phyloP scores from a whole-genome alignment of 2,329 filamentous ascomycete species.

The Calonectria pauciramosa region DNA sequence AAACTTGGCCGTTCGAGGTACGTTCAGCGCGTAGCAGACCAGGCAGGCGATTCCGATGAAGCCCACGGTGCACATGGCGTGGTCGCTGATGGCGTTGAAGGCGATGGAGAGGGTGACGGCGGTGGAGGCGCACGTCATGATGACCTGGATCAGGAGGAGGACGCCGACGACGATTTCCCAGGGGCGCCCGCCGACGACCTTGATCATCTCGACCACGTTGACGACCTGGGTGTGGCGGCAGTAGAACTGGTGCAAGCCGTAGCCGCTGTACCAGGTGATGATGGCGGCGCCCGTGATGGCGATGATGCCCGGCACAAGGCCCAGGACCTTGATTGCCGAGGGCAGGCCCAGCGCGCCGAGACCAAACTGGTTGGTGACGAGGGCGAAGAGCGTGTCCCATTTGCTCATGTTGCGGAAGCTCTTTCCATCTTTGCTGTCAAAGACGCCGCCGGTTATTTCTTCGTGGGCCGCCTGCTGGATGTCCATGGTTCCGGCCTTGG shows the following conservation, averaged over 20 bases:
- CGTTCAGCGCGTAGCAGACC: slow-evolving; percentile 70
- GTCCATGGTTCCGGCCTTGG: not conserved
- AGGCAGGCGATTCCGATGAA: slow-evolving; percentile 73
- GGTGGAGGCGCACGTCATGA: slow-evolving; percentile 60
- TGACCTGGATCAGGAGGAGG: slow-evolving; percentile 24
- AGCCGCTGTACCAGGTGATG: slow-evolving; percentile 29
- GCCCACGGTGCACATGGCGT: slow-evolving; percentile 71
- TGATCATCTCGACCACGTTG: slow-evolving; percentile 32
- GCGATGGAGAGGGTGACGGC: slow-evolving; percentile 74
- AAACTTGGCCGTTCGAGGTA: slow-evolving; percentile 72
- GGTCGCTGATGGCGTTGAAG: slow-evolving; percentile 74
- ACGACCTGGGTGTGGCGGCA: slow-evolving; percentile 23
- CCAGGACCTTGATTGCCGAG: slow-evolving; percentile 26
- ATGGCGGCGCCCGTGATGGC: slow-evolving; percentile 18
- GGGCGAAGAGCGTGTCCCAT: slow-evolving; percentile 31
- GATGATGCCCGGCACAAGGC: slow-evolving; percentile 29
- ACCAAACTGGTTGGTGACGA: slow-evolving; percentile 32
- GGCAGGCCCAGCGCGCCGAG: slow-evolving; percentile 29
- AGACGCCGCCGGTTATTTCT: slow-evolving; percentile 7
- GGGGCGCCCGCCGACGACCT: slow-evolving; percentile 28
- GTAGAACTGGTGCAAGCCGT: slow-evolving; percentile 28
- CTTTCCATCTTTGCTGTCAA: slow-evolving; percentile 18
- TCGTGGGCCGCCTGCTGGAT: slow-evolving; percentile 6
- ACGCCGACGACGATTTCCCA: slow-evolving; percentile 26
- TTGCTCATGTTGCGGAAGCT: slow-evolving; percentile 29